phyloP scores from a whole-genome alignment of 2,329 filamentous ascomycete genomes.

The Xylariaceae sp. region DNA sequence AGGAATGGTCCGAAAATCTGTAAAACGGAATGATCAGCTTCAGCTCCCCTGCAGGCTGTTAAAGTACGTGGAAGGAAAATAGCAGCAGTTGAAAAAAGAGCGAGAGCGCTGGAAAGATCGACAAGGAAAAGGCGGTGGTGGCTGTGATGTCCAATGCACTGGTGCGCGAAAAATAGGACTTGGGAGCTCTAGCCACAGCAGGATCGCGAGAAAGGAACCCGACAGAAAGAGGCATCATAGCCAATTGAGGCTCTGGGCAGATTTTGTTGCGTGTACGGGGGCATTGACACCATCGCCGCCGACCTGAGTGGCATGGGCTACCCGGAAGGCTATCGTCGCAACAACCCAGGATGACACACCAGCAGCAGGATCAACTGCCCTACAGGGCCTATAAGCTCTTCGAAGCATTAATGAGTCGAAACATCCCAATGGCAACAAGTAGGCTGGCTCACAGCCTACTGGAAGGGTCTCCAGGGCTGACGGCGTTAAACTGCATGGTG shows the following conservation, averaged over 20 bases:
- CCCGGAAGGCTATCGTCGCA: constrained; percentile 10
- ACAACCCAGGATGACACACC: constrained; percentile 14
- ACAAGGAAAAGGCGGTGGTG: not conserved
- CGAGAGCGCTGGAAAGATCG: not conserved
- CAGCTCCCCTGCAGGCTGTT: constrained; percentile 12
- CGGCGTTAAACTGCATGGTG: constrained; percentile 23
- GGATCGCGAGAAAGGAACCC: constrained; percentile 1
- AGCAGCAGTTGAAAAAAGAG: not conserved
- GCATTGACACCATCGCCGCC: constrained; percentile 18
- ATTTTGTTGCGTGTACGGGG: constrained; percentile 3
- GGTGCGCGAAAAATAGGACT: constrained; percentile 1
- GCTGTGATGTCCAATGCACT: not conserved
- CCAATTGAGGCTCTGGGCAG: not conserved
- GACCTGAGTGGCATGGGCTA: not conserved
- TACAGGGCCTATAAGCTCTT: constrained; percentile 26
- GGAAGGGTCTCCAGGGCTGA: constrained; percentile 11
- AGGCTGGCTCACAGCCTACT: constrained; percentile 18
- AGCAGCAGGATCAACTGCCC: constrained; percentile 20
- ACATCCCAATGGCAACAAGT: constrained; percentile 10
- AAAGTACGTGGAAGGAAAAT: constrained; percentile 2
- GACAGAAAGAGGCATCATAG: constrained; percentile 14
- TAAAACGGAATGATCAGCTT: constrained; percentile 32
- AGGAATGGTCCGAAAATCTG: constrained; percentile 33
- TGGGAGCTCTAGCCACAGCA: constrained; percentile 15
- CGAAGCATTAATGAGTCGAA: constrained; percentile 17